Evolutionary conservation across 1,284 basidiomycete genomes (phyloP), one percentile per base, ranked within the genome.

Genomic region (Sanghuangporus baumii): DNA sequence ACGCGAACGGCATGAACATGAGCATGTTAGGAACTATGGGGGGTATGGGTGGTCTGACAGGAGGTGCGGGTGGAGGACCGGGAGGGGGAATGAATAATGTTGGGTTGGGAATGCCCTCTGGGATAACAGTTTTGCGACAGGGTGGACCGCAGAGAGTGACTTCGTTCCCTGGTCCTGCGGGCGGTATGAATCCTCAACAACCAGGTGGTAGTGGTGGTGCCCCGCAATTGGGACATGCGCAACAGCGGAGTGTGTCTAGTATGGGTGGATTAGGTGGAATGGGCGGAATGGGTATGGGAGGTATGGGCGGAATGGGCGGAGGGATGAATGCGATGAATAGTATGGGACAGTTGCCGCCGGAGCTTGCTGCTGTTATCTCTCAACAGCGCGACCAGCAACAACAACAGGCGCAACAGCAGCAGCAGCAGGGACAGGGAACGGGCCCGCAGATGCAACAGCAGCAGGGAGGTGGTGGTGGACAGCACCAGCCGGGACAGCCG

Each of bases 401-500:
- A 38, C 34, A 14, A 6, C 56, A 55, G 48, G 18, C 41, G 34
- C 55, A 23, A 23, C 54, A 46, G 38, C 63, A 58, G 46, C 52
- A 31, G 2, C 52, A 54, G 6, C 26, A 31, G 9, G 52, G 62
- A 36, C 62, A 64, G 58, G 26, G 18, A 7, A 31, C 31, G 8
- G 16, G 52, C 26, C 18, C 12, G 9, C 56, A 55, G 48, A 16
- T 26, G 31, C 57, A 60, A 14, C 56, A 46, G 34, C 61, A 47
- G 40, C 60, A 61, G 38, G 36, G 55, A 31, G 20, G 14, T 31
- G 26, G 14, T 31, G 26, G 2, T 31, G 26, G 26, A 31, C 59
- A 57, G 31, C 59, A 54, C 16, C 51, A 40, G 36, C 59, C 40
- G 31, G 26, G 47, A 34, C 60, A 59, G 31, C 57, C 23, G 16